These are phyloP conservation scores for Tremella mesenterica DNA, from an alignment of 768 basidiomycete genomes.

Conservation along the genomic window DNA sequence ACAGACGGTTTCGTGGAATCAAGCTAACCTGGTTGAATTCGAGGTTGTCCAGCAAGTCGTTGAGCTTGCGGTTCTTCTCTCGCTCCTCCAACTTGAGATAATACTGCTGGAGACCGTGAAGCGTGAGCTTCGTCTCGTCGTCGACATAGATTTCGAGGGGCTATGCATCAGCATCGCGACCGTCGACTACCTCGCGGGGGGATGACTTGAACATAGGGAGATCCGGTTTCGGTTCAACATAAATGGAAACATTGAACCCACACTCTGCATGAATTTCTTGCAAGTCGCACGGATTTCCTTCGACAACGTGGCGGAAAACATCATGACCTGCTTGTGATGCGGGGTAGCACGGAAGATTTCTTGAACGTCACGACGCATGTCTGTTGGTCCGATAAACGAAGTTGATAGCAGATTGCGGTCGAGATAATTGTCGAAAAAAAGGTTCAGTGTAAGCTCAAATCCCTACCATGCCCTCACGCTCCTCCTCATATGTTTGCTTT, in stretches of 20 bases:
- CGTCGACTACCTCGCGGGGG: too few relatives aligned
- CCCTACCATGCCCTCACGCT: too few relatives aligned
- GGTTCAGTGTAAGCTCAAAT: not conserved
- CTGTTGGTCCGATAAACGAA: conserved; percentile 50
- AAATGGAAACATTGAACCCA: conserved; percentile 49
- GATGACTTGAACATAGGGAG: too few relatives aligned
- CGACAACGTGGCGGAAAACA: conserved; percentile 97
- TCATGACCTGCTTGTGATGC: conserved; percentile 99
- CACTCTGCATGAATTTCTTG: conserved; percentile 99
- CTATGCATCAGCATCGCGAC: conserved; percentile 47
- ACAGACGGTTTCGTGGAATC: not conserved
- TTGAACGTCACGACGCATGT: conserved; percentile 99
- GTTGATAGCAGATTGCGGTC: not conserved
- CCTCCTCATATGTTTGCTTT: too few relatives aligned
- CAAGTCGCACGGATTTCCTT: conserved; percentile 96
- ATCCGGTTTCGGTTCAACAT: too few relatives aligned
- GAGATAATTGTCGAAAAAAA: not conserved
- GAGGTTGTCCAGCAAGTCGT: conserved; percentile 85
- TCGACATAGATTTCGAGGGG: conserved; percentile 99
- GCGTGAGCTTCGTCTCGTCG: conserved; percentile 94
- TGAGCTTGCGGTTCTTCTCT: conserved; percentile 92
- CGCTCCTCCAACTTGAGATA: conserved; percentile 94
- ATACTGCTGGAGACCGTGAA: conserved; percentile 97
- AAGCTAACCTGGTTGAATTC: conserved; percentile 89
- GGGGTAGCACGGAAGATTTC: conserved; percentile 99